phyloP scores from a whole-genome alignment of 257 asterid genomes.

The Catharanthus roseus region DNA sequence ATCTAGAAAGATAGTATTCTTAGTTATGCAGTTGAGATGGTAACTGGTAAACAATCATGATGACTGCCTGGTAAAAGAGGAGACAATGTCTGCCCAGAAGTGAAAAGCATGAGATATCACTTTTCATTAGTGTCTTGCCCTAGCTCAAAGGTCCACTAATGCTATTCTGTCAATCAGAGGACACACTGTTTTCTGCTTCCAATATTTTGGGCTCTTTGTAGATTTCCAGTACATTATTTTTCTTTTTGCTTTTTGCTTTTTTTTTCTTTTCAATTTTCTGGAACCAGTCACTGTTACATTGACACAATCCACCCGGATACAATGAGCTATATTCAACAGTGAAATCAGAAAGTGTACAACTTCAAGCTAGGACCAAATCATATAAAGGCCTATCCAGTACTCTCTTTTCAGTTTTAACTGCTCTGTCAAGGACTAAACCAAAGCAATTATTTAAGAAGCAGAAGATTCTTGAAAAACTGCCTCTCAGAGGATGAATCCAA shows the following conservation, averaged over 20 bases:
- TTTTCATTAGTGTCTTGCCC: background rate
- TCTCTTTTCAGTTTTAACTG: background rate
- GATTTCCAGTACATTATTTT: background rate
- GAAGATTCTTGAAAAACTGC: background rate
- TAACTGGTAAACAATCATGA: background rate
- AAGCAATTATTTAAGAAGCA: background rate
- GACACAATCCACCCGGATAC: background rate
- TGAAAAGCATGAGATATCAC: background rate
- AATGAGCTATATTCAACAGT: background rate
- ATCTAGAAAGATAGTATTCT: background rate
- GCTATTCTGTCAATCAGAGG: background rate
- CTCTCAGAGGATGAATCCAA: background rate
- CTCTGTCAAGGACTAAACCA: background rate
- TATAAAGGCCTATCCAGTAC: background rate
- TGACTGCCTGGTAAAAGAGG: background rate
- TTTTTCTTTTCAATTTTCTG: background rate
- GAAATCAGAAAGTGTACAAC: background rate
- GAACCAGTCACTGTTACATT: background rate
- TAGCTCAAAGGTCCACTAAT: background rate
- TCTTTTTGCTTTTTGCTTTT: background rate
- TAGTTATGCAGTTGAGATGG: background rate
- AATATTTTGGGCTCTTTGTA: background rate
- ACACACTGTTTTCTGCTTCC: background rate
- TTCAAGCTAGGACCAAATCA: background rate
- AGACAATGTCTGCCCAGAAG: background rate